Conservation (phyloP, 208 protist genomes). For the Wallacemonas collosoma region DNA sequence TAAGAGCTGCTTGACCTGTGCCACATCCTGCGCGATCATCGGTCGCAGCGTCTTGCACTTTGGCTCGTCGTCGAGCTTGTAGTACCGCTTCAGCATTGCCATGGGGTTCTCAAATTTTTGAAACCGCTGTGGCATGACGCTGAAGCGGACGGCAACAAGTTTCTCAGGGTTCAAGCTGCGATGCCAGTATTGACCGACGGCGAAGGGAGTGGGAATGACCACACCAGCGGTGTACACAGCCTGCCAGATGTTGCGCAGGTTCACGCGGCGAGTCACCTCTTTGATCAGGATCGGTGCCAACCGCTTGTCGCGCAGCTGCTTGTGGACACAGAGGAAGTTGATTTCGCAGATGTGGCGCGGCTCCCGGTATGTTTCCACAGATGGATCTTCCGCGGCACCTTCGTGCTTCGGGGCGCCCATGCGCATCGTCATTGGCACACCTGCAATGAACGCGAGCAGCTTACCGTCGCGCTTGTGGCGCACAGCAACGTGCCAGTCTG, state of each 20-base stretch:
- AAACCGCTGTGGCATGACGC: conserved; percentile 50
- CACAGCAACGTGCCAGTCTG: conserved; percentile 98
- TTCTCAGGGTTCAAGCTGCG: conserved; percentile 98
- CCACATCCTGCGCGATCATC: conserved; percentile 84
- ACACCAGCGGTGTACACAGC: conserved; percentile 98
- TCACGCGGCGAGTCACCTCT: conserved; percentile 99
- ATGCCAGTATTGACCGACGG: conserved; percentile 95
- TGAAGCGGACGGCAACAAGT: conserved; percentile 92
- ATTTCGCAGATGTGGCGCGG: conserved; percentile 97
- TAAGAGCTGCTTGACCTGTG: conserved; percentile 76
- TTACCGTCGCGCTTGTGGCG: conserved; percentile 86
- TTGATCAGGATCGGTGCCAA: conserved; percentile 99
- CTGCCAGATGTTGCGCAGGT: conserved; percentile 94
- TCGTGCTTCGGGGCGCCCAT: conserved; percentile 62
- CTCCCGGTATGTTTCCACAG: conserved; percentile 29
- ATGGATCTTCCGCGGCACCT: conserved; percentile 15
- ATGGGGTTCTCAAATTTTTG: conserved; percentile 85
- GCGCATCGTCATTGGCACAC: conserved; percentile 91
- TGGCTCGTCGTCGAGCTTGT: conserved; percentile 59
- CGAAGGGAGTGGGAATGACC: conserved; percentile 96
- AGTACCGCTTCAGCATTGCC: conserved; percentile 76
- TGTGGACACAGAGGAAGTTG: conserved; percentile 99
- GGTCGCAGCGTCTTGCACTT: conserved; percentile 64
- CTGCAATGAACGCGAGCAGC: conserved; percentile 98
- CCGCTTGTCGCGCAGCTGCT: conserved; percentile 96